phyloP scores from a whole-genome alignment of 495 filamentous ascomycete species.

The Trichoderma gamsii region DNA sequence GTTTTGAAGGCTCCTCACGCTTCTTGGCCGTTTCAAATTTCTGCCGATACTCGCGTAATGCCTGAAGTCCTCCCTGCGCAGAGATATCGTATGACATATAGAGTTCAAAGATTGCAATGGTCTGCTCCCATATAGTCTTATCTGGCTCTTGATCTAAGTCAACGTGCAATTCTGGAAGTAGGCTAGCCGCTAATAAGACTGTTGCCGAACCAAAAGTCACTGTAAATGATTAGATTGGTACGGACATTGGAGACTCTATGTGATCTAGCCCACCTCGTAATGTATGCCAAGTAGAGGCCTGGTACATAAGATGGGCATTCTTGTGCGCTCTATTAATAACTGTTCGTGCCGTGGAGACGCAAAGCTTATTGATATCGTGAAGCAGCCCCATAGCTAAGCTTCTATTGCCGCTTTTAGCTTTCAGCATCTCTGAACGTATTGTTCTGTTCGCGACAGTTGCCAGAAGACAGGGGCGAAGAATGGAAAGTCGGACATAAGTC shows the following conservation, averaged over 20 bases:
- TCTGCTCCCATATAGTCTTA: not conserved
- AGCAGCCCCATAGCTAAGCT: not conserved
- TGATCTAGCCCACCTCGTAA: not conserved
- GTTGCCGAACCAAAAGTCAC: constrained; percentile 2
- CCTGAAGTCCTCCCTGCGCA: not conserved
- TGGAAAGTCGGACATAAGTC: not conserved
- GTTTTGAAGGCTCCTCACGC: not conserved
- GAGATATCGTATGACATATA: not conserved
- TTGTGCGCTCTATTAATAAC: not conserved
- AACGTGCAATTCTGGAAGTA: not conserved
- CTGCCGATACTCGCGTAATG: not conserved
- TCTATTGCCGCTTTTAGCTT: not conserved
- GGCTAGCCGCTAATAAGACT: not conserved
- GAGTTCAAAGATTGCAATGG: not conserved
- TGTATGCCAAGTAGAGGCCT: not conserved
- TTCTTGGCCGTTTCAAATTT: not conserved
- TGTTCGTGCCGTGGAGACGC: not conserved
- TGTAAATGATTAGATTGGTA: not conserved
- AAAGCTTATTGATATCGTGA: not conserved
- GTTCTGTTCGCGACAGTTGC: not conserved
- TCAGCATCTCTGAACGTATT: not conserved
- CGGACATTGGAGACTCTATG: not conserved
- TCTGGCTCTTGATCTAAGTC: not conserved
- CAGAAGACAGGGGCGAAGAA: not conserved
- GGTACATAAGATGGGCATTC: not conserved